Evolutionary conservation across 805 yeast genomes (phyloP).

Genomic region (Scheffersomyces coipomensis): DNA sequence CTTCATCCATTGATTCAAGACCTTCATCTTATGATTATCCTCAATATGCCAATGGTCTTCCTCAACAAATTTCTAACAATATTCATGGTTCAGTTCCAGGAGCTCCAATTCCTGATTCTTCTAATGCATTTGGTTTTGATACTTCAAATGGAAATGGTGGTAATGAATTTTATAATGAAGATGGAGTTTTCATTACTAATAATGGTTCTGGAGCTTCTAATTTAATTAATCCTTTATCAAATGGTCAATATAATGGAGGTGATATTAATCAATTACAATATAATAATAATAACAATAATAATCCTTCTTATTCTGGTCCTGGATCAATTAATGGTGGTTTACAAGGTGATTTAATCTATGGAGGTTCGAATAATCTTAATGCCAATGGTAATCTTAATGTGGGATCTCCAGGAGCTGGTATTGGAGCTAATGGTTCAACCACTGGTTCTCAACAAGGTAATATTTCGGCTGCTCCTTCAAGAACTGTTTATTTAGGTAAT

Average conservation of each 20-base stretch:
- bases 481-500: conserved; percentile 90
- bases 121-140: conserved; percentile 10
- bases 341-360: background rate
- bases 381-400: background rate
- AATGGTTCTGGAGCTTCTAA: conserved; percentile 9
- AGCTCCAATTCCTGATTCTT: conserved; percentile 2
- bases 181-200: conserved; percentile 14
- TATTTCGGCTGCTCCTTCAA: conserved; percentile 54
- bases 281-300: background rate
- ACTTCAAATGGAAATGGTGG: conserved; percentile 8
- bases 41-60: conserved; percentile 16
- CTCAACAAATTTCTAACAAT: background rate
- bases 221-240: background rate
- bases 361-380: background rate
- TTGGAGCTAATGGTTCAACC: conserved; percentile 7
- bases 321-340: background rate
- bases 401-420: too few species aligned
- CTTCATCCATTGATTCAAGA: conserved; percentile 14
- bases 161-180: conserved; percentile 23
- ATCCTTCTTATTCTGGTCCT: background rate
- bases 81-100: conserved; percentile 7
- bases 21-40: conserved; percentile 16
- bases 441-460: background rate
- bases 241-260: conserved; percentile 2
- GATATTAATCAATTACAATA: background rate